Evolutionary conservation across 202 grass and related monocot genomes (phyloP), one percentile per base, ranked within the genome.

Genomic region (Carex arenaria): DNA sequence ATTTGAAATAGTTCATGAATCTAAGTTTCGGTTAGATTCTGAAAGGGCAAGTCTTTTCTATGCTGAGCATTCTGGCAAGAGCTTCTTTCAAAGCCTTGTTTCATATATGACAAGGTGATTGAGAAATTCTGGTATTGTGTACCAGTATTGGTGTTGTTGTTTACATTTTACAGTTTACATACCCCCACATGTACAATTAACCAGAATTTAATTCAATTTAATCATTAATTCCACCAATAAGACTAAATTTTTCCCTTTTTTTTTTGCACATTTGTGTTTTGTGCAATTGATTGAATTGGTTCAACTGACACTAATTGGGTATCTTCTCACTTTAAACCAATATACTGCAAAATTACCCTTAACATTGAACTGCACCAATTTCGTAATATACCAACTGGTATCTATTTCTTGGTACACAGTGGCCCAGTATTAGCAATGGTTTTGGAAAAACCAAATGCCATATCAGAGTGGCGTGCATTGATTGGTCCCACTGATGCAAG

Each of bases 401-500:
- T 30, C 12, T 80, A 82, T 40, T 31, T 80, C 32, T 82, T 89
- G 1, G 81, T 89, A 38, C 84, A 85, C 52, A 97, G 94, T 65
- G 94, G 92, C 49, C 90, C 90, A 55, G 87, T 93, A 83, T 78
- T 83, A 3, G 63, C 61, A 60, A 94, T 97, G 90, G 79, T 97
- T 93, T 81, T 97, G 87, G 92, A 94, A 89, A 93, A 84, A 61
- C 74, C 49, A 64, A 85, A 93, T 74, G 95, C 89, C 11, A 68
- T 94, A 83, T 72, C 82, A 51, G 87, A 91, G 9, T 98, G 95
- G 95, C 80, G 95, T 80, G 64, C 64, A 87, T 87, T 98, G 90
- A 94, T 94, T 81, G 95, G 95, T 31, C 95, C 92, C 78, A 98
- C 95, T 73, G 87, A 98, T 89, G 89, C 95, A 54, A 88, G 61